Percentiles rank a stretch among this genome's conserved stretches.
Evolutionary conservation across 140 eudicot genomes (phyloP).

Genomic region (Senecio squalidus): DNA sequence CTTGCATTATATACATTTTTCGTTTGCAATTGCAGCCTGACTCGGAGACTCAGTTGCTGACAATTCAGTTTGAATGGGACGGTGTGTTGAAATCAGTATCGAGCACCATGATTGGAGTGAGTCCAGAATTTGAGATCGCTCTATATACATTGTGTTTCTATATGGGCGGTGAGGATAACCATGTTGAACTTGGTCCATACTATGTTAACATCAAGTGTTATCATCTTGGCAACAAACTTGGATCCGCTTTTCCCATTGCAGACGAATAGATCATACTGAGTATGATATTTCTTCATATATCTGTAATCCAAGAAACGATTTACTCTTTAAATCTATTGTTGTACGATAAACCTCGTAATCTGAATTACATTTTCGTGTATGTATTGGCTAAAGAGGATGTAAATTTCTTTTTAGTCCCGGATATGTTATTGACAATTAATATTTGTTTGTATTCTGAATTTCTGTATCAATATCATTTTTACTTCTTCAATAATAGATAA

Average conservation of each 20-base stretch:
- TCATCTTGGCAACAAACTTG: conserved; percentile 75
- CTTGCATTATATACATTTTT: neutral
- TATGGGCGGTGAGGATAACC: conserved; percentile 71
- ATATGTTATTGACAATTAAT: neutral
- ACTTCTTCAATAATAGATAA: no score
- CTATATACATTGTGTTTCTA: conserved; percentile 80
- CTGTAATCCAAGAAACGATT: neutral
- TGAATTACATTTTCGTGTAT: neutral
- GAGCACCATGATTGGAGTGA: conserved; percentile 87
- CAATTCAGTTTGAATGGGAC: conserved; percentile 93
- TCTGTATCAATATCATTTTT: no score
- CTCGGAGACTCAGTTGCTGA: conserved; percentile 75
- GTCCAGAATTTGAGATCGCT: conserved; percentile 94
- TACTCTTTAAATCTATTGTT: neutral
- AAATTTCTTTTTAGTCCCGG: neutral
- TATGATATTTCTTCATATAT: neutral
- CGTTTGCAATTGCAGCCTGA: conserved; percentile 65
- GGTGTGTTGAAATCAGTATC: conserved; percentile 85
- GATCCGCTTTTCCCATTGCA: conserved; percentile 90
- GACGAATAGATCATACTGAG: conserved; percentile 43
- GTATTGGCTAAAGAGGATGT: conserved; percentile 3
- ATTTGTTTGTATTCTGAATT: neutral
- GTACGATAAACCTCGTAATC: conserved; percentile 1
- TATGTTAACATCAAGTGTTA: conserved; percentile 82
- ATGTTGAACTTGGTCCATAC: conserved; percentile 82